Percentiles rank a stretch among this genome's conserved stretches.
phyloP scores from a whole-genome alignment of 257 asterid genomes.

The Mentha longifolia region DNA sequence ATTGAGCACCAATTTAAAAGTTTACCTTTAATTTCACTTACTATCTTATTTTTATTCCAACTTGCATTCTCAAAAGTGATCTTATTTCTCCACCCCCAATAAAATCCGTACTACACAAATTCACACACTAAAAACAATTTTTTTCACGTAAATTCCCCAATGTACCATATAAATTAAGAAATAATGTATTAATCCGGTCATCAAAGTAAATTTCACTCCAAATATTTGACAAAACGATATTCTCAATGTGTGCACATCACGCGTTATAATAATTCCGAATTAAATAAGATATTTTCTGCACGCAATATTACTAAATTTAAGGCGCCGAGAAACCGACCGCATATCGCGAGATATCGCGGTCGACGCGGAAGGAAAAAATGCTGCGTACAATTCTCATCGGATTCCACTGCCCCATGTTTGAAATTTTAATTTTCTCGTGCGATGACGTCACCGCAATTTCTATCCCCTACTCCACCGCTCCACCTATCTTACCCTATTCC shows the following conservation, averaged over 20 bases:
- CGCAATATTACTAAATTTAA: not conserved
- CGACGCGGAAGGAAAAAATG: slow-evolving; percentile 15
- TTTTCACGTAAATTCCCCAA: too few species aligned
- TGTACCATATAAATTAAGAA: not conserved
- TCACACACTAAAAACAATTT: too few species aligned
- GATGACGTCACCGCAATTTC: slow-evolving; percentile 12
- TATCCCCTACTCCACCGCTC: slow-evolving; percentile 42
- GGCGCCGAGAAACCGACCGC: slow-evolving; percentile 1
- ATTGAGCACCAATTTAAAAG: too few species aligned
- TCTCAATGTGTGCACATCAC: not conserved
- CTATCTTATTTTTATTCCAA: too few species aligned
- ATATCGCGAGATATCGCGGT: slow-evolving; percentile 22
- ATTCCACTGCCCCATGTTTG: slow-evolving; percentile 30
- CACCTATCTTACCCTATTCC: slow-evolving; percentile 35
- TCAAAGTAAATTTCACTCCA: not conserved
- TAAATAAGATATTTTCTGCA: not conserved
- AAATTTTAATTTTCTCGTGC: not conserved
- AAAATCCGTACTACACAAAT: too few species aligned
- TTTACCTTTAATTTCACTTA: too few species aligned
- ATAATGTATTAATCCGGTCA: not conserved
- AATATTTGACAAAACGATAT: not conserved
- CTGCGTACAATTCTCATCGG: slow-evolving; percentile 41
- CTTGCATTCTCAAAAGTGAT: too few species aligned
- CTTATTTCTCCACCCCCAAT: too few species aligned
- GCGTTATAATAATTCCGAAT: not conserved